Base-by-base conservation (phyloP, 768 basidiomycete species). In the Multifurca ochricompacta region DNA sequence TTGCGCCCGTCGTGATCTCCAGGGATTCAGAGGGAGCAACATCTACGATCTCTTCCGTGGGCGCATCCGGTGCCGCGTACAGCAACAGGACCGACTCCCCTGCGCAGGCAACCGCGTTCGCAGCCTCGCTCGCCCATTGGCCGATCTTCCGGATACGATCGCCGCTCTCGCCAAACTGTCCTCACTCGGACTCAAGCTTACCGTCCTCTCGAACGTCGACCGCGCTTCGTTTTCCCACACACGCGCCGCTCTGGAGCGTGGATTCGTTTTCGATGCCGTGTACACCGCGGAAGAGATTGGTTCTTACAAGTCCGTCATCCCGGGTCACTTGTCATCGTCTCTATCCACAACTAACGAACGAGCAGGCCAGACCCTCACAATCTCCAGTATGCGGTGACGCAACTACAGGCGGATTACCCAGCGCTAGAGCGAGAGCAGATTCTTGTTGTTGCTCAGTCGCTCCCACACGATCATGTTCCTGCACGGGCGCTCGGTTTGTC, bases 181-280 rank as follows among this genome's bases (percentile, higher is more conserved):
- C 34, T 71, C 74, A 52, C 76, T 77, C 63, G 53, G 32, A 10
- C 88, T 79, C 71, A 82, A 81, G 51, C 80, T 89, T 54, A 74
- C 81, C 55, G 83, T 87, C 5, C 74, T 89, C 35, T 87, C 85
- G 60, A 89, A 90, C 66, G 81, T 89, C 63, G 87, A 90, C 59
- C 75, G 75, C 53, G 64, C 61, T 21, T 83, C 83, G 30, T 86
- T 87, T 64, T 69, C 75, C 3, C 69, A 74, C 58, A 87, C 85
- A 0, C 81, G 82, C 43, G 68, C 69, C 18, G 73, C 73, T 45
- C 77, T 88, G 36, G 53, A 54, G 27, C 46, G 19, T 8, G 68
- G 69, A 48, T 63, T 56, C 25, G 45, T 48, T 30, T 89, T 89
- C 67, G 77, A 79, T 25, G 72, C 80, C 48, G 71, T 86, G 51